phyloP scores from a whole-genome alignment of 768 basidiomycete species.

The Auriscalpium microsporum region DNA sequence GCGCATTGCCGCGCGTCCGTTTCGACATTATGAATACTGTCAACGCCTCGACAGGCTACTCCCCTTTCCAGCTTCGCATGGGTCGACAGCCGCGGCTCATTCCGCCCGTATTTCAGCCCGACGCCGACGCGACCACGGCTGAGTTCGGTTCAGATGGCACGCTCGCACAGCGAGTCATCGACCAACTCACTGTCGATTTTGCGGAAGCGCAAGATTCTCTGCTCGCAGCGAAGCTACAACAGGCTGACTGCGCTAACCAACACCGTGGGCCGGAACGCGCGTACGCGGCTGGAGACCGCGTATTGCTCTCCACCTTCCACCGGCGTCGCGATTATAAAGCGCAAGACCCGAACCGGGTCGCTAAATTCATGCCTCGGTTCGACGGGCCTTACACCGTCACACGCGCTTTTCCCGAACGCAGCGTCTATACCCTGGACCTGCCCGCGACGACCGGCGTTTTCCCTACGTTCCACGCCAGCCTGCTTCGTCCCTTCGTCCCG shows the following conservation, averaged over 20 bases:
- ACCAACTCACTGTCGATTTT: slow-evolving; percentile 9
- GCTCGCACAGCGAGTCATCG: background rate
- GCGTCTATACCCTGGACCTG: slow-evolving; percentile 12
- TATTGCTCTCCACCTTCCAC: slow-evolving; percentile 29
- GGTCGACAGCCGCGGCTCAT: slow-evolving; percentile 14
- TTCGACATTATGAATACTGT: slow-evolving; percentile 21
- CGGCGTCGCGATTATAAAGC: slow-evolving; percentile 20
- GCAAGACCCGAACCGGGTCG: slow-evolving; percentile 20
- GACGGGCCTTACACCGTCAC: slow-evolving; percentile 22
- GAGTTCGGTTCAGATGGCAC: background rate
- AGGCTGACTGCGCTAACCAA: slow-evolving; percentile 22
- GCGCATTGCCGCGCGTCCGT: slow-evolving; percentile 12
- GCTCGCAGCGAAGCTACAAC: slow-evolving; percentile 20
- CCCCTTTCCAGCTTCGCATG: slow-evolving; percentile 16
- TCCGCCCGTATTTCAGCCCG: slow-evolving; percentile 5
- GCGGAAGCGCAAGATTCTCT: slow-evolving; percentile 28
- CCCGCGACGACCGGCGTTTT: background rate
- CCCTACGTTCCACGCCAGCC: background rate
- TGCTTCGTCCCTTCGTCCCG: background rate
- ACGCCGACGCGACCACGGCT: too few species aligned
- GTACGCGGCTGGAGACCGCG: slow-evolving; percentile 25
- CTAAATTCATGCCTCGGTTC: slow-evolving; percentile 34
- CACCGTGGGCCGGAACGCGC: slow-evolving; percentile 14
- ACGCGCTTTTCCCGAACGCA: slow-evolving; percentile 10
- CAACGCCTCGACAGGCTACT: slow-evolving; percentile 18